Conservation (phyloP, 306 rosid species). For the Cicer cuneatum region DNA sequence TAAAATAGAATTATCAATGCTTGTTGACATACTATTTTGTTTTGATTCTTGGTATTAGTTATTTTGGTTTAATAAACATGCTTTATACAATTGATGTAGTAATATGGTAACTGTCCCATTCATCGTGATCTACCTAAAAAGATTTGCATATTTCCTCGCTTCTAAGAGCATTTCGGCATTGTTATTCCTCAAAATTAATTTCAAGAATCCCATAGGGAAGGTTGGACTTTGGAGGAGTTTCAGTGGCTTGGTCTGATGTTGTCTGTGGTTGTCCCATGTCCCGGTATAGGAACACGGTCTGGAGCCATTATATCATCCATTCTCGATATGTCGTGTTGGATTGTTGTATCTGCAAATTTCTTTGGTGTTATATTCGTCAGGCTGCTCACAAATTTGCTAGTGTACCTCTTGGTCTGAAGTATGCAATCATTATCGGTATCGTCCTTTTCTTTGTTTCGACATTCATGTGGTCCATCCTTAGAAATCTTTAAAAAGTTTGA, state of each 20-base stretch:
- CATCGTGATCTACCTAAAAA: slow-evolving; percentile 80
- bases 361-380: slow-evolving; percentile 85
- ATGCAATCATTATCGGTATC: slow-evolving; percentile 72
- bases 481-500: slow-evolving; percentile 56
- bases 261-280: slow-evolving; percentile 96
- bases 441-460: slow-evolving; percentile 83
- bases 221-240: slow-evolving; percentile 96
- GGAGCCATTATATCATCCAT: slow-evolving; percentile 88
- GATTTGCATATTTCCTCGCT: slow-evolving; percentile 71
- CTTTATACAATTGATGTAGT: slow-evolving; percentile 55
- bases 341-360: slow-evolving; percentile 81
- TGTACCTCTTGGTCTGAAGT: slow-evolving; percentile 87
- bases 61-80: slow-evolving; percentile 33
- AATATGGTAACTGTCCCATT: slow-evolving; percentile 94
- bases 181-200: slow-evolving; percentile 62
- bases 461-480: slow-evolving; percentile 89
- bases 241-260: slow-evolving; percentile 97
- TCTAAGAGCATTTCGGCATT: slow-evolving; percentile 67
- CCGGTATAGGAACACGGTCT: slow-evolving; percentile 96
- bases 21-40: slow-evolving; percentile 5
- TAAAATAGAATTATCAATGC: too few species aligned
- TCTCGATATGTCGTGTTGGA: slow-evolving; percentile 94
- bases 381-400: slow-evolving; percentile 80
- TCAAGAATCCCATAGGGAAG: slow-evolving; percentile 78
- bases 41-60: slow-evolving; percentile 18